phyloP scores from a whole-genome alignment of 2,329 filamentous ascomycete species.

The Arthrinium phaeospermum region DNA sequence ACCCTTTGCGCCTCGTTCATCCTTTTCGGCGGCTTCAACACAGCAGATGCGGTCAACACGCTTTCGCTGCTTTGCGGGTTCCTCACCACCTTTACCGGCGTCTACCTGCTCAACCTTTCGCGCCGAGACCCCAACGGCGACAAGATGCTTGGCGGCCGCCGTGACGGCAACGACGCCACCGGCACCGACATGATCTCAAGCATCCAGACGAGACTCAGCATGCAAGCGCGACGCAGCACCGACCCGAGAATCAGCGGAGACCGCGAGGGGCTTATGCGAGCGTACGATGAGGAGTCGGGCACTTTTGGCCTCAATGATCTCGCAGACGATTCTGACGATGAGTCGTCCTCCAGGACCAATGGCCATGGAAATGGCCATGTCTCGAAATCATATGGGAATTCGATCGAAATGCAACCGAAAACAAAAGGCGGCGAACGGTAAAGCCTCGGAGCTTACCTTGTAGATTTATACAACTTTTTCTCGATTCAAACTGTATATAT shows the following conservation, averaged over 20 bases:
- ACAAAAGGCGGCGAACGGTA: conserved; percentile 43
- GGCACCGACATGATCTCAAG: conserved; percentile 92
- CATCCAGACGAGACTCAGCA: conserved; percentile 87
- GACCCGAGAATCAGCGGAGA: conserved; percentile 71
- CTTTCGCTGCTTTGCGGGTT: conserved; percentile 92
- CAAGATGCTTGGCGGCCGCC: conserved; percentile 64
- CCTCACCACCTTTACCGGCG: conserved; percentile 91
- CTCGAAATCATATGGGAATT: conserved; percentile 45
- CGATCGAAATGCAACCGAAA: conserved; percentile 56
- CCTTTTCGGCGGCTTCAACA: conserved; percentile 95
- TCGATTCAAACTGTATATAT: conserved; percentile 20
- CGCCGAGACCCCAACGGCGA: conserved; percentile 86
- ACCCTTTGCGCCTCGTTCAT: conserved; percentile 95
- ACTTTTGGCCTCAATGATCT: conserved; percentile 81
- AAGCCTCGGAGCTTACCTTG: conserved; percentile 16
- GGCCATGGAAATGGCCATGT: conserved; percentile 47
- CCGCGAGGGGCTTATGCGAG: conserved; percentile 82
- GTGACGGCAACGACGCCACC: conserved; percentile 70
- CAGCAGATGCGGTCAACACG: conserved; percentile 87
- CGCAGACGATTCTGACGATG: conserved; percentile 77
- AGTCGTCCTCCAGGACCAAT: conserved; percentile 45
- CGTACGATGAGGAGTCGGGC: conserved; percentile 82
- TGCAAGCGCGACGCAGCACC: conserved; percentile 84
- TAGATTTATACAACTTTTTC: conserved; percentile 11
- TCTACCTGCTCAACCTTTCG: conserved; percentile 96